Base-by-base conservation (phyloP, 371 early-diverging fungal genomes). In the Basidiobolus meristosporus region DNA sequence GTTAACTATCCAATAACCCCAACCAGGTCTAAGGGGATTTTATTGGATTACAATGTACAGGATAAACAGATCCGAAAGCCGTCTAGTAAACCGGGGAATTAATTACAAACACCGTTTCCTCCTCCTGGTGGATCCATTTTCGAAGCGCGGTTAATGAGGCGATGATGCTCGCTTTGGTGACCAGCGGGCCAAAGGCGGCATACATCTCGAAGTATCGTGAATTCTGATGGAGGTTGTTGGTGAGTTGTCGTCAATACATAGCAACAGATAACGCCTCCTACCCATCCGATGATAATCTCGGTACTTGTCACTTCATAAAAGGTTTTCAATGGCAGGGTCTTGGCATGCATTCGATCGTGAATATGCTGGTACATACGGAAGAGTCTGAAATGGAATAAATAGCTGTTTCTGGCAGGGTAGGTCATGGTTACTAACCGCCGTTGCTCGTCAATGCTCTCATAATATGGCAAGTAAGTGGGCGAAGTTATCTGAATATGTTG, bases 221-320 rank as follows among this genome's bases (percentile, higher is more conserved):
- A n/a, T 65, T 63, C 80, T 80, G 46, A 4, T 23, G 21, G 29
- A 21, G 18, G n/a, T 22, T 30, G 21, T 29, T 16, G 7, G 18
- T 34, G 3, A 34, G 34, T 34, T 16, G 34, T 34, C 12, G 10
- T 3, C 16, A 12, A 21, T 17, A n/a, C 40, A 1, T 15, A 15
- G 11, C 7, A 7, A 15, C 3, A 11, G 14, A 32, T 29, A 1
- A 12, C 11, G 23, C n/a, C 2, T 21, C 56, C 54, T 65, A 80
- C 84, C 78, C 77, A 76, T 42, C 71, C 74, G 16, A 84, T 51
- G 38, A 80, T 59, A 1, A 71, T 62, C 44, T 84, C 84, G 26
- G 63, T 51, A 12, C 56, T 50, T 28, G 68, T 66, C 5, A 63
- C 57, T 22, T 67, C 53, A 51, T 68, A 80, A 19, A 73, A 60